Evolutionary conservation across 1,284 basidiomycete species (phyloP).

Genomic region (Singerocomus inundabilis): DNA sequence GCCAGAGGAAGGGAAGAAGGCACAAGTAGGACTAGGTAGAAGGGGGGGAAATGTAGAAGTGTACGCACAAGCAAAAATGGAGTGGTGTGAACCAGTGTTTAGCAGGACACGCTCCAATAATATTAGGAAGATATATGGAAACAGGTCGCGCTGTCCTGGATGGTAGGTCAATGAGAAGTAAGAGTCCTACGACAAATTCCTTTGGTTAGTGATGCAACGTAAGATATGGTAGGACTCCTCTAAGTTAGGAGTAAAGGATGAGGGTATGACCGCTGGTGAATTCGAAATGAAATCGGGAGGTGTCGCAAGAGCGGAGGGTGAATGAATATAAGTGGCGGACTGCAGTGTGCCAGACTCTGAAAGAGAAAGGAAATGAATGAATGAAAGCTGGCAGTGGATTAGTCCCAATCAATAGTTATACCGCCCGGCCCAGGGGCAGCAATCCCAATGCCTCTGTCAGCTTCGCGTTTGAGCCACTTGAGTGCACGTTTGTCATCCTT

Average conservation of each 20-base stretch:
- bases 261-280: conserved; percentile 4
- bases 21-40: background rate
- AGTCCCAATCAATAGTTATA: conserved; percentile 75
- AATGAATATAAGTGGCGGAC: background rate
- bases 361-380: background rate
- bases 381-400: conserved; percentile 12
- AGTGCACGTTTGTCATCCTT: conserved; percentile 78
- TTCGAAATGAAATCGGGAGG: conserved; percentile 9
- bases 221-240: conserved; percentile 28
- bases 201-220: conserved; percentile 26
- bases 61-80: conserved; percentile 18
- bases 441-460: conserved; percentile 67
- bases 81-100: background rate
- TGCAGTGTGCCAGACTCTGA: conserved; percentile 3
- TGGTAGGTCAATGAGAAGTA: conserved; percentile 10
- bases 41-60: background rate
- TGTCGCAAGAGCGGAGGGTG: conserved; percentile 19
- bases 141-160: conserved; percentile 22
- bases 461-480: conserved; percentile 79
- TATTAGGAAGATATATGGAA: conserved; percentile 23
- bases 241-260: conserved; percentile 7
- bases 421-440: conserved; percentile 59
- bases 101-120: conserved; percentile 23
- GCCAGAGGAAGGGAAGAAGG: background rate
- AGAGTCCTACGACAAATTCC: conserved; percentile 23